Percentiles rank a stretch among this genome's conserved stretches.
Conservation (phyloP, 2,329 filamentous ascomycete species). For the Epichloe bromicola region DNA sequence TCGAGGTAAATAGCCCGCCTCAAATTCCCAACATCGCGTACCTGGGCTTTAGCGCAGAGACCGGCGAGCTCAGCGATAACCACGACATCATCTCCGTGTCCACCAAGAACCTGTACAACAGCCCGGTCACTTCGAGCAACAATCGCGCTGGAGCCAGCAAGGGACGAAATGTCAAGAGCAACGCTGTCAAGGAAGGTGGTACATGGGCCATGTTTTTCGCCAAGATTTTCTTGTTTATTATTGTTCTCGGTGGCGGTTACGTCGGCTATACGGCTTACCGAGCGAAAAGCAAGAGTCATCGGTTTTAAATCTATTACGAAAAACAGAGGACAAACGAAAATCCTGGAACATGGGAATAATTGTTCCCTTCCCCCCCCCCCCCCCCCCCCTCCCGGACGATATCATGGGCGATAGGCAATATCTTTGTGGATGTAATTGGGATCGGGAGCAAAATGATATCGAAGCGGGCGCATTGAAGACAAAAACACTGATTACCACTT, state of each 20-base stretch:
- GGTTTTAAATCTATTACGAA: conserved; percentile 29
- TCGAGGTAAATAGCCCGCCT: conserved; percentile 57
- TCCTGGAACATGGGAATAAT: neutral
- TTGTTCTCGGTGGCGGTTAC: conserved; percentile 61
- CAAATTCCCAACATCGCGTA: conserved; percentile 68
- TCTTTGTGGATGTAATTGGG: neutral
- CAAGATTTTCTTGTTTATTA: conserved; percentile 68
- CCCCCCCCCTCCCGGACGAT: neutral
- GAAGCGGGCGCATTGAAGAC: neutral
- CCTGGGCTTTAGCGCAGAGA: conserved; percentile 74
- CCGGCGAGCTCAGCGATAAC: conserved; percentile 92
- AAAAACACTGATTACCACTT: neutral
- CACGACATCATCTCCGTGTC: conserved; percentile 87
- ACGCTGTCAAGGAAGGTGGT: conserved; percentile 30
- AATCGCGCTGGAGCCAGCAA: conserved; percentile 24
- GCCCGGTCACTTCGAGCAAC: conserved; percentile 26
- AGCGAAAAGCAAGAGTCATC: conserved; percentile 46
- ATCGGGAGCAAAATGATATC: neutral
- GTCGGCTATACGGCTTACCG: conserved; percentile 78
- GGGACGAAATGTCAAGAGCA: conserved; percentile 18
- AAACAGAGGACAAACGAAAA: neutral
- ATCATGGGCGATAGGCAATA: neutral
- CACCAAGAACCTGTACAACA: conserved; percentile 77
- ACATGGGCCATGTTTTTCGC: conserved; percentile 55
- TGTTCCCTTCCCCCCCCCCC: neutral